Evolutionary conservation across 768 basidiomycete genomes (phyloP).

Genomic region (Xerocomus potaroensis): DNA sequence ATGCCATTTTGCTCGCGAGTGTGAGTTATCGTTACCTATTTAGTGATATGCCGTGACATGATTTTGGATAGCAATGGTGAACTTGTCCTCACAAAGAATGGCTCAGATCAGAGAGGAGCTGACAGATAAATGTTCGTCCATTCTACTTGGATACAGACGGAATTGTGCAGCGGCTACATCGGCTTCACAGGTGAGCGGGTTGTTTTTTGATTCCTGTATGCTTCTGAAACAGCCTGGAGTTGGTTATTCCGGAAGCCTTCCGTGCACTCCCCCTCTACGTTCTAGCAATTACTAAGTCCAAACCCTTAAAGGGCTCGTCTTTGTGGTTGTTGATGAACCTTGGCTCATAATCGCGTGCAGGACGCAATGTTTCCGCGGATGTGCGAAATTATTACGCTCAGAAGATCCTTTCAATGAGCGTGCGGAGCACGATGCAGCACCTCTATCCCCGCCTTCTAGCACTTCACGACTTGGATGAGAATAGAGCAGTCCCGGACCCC

Average conservation of each 20-base stretch:
- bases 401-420: slow-evolving; percentile 64
- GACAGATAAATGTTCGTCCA: slow-evolving; percentile 75
- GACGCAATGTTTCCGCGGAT: slow-evolving; percentile 86
- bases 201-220: neutral
- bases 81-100: slow-evolving; percentile 56
- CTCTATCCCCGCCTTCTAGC: slow-evolving; percentile 89
- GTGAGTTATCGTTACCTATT: slow-evolving; percentile 41
- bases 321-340: neutral
- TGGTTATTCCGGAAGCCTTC: slow-evolving; percentile 94
- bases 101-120: slow-evolving; percentile 78
- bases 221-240: slow-evolving; percentile 39
- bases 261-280: slow-evolving; percentile 79
- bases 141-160: slow-evolving; percentile 82
- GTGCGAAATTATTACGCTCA: slow-evolving; percentile 86
- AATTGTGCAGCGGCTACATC: slow-evolving; percentile 81
- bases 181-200: slow-evolving; percentile 63
- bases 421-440: slow-evolving; percentile 66
- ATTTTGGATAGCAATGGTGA: slow-evolving; percentile 55
- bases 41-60: neutral
- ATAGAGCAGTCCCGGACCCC: slow-evolving; percentile 63
- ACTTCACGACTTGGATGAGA: slow-evolving; percentile 75
- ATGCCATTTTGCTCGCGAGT: slow-evolving; percentile 68
- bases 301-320: slow-evolving; percentile 82
- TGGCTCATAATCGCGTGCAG: slow-evolving; percentile 36
- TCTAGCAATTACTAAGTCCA: slow-evolving; percentile 79